These are phyloP conservation scores for Myrica gale DNA, from an alignment of 306 rosid genomes.

Conservation along the genomic window DNA sequence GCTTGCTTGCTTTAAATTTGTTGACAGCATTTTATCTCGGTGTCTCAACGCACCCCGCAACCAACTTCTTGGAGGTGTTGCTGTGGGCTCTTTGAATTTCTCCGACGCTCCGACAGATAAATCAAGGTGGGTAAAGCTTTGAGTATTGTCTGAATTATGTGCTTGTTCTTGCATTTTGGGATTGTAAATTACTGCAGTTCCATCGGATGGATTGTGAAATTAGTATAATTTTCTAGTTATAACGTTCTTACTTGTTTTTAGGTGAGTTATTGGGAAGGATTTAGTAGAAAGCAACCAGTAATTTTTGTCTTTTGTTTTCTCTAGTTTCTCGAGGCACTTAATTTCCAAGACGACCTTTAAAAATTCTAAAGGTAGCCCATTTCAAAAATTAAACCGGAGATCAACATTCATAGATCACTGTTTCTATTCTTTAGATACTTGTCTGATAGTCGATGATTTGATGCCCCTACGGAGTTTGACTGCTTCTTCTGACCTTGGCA, in stretches of 20 bases:
- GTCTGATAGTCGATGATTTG: not conserved
- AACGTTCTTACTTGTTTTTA: not conserved
- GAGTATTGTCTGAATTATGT: not conserved
- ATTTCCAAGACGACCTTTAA: not conserved
- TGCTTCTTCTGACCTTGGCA: not conserved
- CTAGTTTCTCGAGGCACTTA: not conserved
- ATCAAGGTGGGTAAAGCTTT: conserved; percentile 42
- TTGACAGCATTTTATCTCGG: conserved; percentile 34
- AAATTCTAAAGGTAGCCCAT: not conserved
- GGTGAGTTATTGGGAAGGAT: not conserved
- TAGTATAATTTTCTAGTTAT: not conserved
- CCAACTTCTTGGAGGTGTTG: conserved; percentile 64
- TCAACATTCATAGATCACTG: not conserved
- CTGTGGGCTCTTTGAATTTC: conserved; percentile 62
- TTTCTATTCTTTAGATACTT: not conserved
- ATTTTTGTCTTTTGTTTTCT: not conserved
- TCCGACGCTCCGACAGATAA: conserved; percentile 48
- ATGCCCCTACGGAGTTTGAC: not conserved
- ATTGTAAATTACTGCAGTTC: not conserved
- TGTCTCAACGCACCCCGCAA: conserved; percentile 28
- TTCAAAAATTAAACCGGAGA: not conserved
- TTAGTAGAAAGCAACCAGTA: no score
- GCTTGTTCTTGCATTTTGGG: not conserved
- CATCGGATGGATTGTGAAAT: not conserved
- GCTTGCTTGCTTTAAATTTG: conserved; percentile 12